phyloP scores from a whole-genome alignment of 768 basidiomycete species.

The Suillus paluster region DNA sequence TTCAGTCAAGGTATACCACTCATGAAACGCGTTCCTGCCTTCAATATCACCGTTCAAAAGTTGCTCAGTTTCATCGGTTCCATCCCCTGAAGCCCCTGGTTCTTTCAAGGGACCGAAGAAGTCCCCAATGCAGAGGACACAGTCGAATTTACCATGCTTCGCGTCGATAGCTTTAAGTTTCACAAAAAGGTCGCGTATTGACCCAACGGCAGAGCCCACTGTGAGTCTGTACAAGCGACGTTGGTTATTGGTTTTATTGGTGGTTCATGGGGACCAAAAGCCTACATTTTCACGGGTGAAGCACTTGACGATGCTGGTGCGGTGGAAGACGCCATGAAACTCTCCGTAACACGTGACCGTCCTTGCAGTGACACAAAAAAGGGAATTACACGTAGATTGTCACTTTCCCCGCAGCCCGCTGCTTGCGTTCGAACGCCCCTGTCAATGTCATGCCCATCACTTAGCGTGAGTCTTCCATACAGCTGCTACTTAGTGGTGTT shows the following conservation, averaged over 20 bases:
- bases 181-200: slow-evolving; percentile 71
- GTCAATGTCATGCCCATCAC: neutral
- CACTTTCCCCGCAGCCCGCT: neutral
- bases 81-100: slow-evolving; percentile 30
- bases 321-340: slow-evolving; percentile 28
- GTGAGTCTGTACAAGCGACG: slow-evolving; percentile 52
- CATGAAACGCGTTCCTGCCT: slow-evolving; percentile 45
- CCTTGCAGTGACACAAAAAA: neutral
- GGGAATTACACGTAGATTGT: neutral
- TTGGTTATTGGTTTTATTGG: slow-evolving; percentile 11
- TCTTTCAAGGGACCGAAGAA: slow-evolving; percentile 72
- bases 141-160: slow-evolving; percentile 93
- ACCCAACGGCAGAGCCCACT: slow-evolving; percentile 80
- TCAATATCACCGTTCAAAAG: slow-evolving; percentile 71
- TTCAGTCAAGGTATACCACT: slow-evolving; percentile 13
- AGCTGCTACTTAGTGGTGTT: no score
- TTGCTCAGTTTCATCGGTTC: slow-evolving; percentile 56
- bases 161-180: slow-evolving; percentile 86
- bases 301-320: slow-evolving; percentile 11
- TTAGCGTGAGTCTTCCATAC: neutral
- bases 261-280: neutral
- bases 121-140: slow-evolving; percentile 81
- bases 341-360: slow-evolving; percentile 13
- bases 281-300: slow-evolving; percentile 38
- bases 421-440: no score